Evolutionary conservation across 2,329 filamentous ascomycete species (phyloP), one percentile per base, ranked within the genome.

Genomic region (Sporothrix pseudoabietina): DNA sequence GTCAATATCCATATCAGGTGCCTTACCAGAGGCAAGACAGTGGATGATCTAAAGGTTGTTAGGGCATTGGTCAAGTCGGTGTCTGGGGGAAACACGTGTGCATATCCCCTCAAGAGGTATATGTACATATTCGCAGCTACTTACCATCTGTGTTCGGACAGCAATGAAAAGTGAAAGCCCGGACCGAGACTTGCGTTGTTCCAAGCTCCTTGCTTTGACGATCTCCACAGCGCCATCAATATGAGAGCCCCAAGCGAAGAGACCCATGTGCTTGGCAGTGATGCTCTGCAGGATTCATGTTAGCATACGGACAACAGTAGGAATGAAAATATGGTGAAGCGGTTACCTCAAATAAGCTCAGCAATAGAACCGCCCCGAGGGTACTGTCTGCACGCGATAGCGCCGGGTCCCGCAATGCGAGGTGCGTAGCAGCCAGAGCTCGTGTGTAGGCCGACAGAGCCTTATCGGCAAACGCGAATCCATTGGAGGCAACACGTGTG

Each of bases 171-270:
- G 82, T 72, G 85, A 82, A 44, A 86, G 78, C 0, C 88, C 89
- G 2, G 83, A 81, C 78, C 84, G 85, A 16, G 86, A 88, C 57
- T 82, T 81, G 10, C 89, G 78, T 76, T 89, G 87, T 75, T 86
- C 85, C 76, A 84, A 85, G 4, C 88, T 87, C 63, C 89, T 84
- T 10, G 85, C 84, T 78, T 87, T 88, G 71, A 89, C 87, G 1
- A 90, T 81, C 76, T 88, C 86, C 44, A 90, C 85, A n/a, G 89
- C 89, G 3, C 88, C 89, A 74, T 90, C 87, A n/a, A 88, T 85
- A 76, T 91, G 89, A 10, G 88, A 88, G 4, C 87, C 87, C 89
- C 89, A 91, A 1, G 88, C 87, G 72, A 86, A 81, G 78, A 86
- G 85, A 47, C 85, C 86, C 69, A 87, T 80, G 71, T 87, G 84